Evolutionary conservation across 371 early-diverging fungal genomes (phyloP).

Genomic region (Syncephalastrum contaminatum): DNA sequence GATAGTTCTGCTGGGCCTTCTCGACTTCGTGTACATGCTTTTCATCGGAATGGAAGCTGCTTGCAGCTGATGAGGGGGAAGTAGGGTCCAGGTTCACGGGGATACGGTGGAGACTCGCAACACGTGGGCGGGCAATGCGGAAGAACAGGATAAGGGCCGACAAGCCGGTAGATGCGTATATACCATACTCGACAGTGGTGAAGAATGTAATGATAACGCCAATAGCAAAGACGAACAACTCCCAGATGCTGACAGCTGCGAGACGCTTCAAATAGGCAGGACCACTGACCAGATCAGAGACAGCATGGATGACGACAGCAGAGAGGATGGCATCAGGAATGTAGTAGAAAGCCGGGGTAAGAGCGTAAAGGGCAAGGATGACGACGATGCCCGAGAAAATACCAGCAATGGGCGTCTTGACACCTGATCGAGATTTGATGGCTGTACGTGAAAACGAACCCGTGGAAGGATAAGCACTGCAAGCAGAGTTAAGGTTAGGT

Average conservation of each 20-base stretch:
- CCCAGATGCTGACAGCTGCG: conserved; percentile 52
- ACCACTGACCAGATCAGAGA: conserved; percentile 56
- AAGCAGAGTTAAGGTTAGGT: conserved; percentile 1
- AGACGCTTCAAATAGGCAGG: conserved; percentile 33
- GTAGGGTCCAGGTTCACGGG: conserved; percentile 5
- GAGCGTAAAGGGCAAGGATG: conserved; percentile 72
- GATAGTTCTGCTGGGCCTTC: conserved; percentile 21
- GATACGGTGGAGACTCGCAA: conserved; percentile 44
- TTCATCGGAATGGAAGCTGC: conserved; percentile 10
- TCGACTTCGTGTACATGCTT: conserved; percentile 1
- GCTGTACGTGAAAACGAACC: conserved; percentile 61
- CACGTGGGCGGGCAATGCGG: conserved; percentile 70
- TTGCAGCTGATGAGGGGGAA: conserved; percentile 9
- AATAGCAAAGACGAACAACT: conserved; percentile 45
- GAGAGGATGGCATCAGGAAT: conserved; percentile 79
- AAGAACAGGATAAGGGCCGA: conserved; percentile 64
- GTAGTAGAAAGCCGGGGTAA: conserved; percentile 84
- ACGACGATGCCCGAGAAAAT: conserved; percentile 76
- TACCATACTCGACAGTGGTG: conserved; percentile 69
- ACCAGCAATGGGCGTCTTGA: conserved; percentile 80
- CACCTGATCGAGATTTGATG: conserved; percentile 78
- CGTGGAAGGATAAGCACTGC: conserved; percentile 46
- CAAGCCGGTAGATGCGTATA: conserved; percentile 64
- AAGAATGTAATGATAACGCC: conserved; percentile 68
- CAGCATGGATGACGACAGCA: conserved; percentile 79